phyloP scores from a whole-genome alignment of 2,329 filamentous ascomycete genomes.

The Nothophoma quercina region DNA sequence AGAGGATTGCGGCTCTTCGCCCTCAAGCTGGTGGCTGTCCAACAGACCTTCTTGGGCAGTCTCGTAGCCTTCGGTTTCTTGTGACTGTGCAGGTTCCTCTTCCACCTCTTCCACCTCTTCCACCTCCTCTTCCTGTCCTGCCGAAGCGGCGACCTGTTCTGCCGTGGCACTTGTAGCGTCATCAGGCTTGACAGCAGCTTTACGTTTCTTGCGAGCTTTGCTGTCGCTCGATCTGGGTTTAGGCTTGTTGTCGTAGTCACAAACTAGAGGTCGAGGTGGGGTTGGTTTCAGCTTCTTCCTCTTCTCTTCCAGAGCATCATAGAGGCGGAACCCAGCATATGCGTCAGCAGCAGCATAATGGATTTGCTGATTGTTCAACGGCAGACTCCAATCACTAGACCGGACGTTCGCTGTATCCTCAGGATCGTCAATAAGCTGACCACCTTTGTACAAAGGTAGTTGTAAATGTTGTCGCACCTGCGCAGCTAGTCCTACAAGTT shows the following conservation, averaged over 20 bases:
- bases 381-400: conserved; percentile 74
- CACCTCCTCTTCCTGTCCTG: conserved; percentile 25
- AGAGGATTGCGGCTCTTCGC: conserved; percentile 13
- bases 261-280: conserved; percentile 74
- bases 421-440: conserved; percentile 39
- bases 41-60: conserved; percentile 41
- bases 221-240: conserved; percentile 13
- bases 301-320: conserved; percentile 72
- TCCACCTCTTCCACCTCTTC: conserved; percentile 9
- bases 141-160: conserved; percentile 21
- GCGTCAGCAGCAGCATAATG: conserved; percentile 81
- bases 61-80: conserved; percentile 42
- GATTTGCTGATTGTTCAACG: conserved; percentile 70
- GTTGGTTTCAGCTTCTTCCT: conserved; percentile 70
- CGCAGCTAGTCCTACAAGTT: conserved; percentile 70
- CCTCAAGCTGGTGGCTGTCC: conserved; percentile 34
- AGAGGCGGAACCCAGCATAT: conserved; percentile 82
- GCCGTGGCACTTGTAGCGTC: conserved; percentile 9
- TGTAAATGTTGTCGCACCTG: conserved; percentile 76
- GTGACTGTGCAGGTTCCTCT: conserved; percentile 28
- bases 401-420: conserved; percentile 60
- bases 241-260: conserved; percentile 65
- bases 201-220: conserved; percentile 19
- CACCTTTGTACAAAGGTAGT: conserved; percentile 82
- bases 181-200: conserved; percentile 13